A percentile compares a stretch with the other conserved stretches of the same genome.
Evolutionary conservation across 2,329 filamentous ascomycete species (phyloP).

Genomic region (Ceratocystiopsis sp.): DNA sequence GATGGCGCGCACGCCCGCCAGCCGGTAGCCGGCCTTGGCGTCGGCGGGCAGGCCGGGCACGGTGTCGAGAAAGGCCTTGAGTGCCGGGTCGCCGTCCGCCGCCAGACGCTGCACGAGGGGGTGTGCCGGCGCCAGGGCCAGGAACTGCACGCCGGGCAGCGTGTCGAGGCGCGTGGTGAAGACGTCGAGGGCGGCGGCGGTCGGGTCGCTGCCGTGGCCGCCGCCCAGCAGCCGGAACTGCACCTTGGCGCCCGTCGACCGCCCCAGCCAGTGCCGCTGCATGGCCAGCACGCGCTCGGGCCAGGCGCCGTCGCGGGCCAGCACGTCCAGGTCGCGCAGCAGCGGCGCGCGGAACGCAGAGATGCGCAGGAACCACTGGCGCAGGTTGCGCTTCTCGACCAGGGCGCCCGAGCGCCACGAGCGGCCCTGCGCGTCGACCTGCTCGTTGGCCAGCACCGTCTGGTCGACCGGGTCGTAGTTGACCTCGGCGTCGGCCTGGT

Average conservation of each 20-base stretch:
- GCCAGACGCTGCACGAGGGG: conserved; percentile 48
- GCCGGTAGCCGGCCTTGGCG: conserved; percentile 49
- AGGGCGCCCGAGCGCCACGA: conserved; percentile 80
- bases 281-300: conserved; percentile 68
- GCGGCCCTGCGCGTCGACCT: conserved; percentile 70
- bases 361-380: conserved; percentile 84
- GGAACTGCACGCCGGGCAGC: conserved; percentile 70
- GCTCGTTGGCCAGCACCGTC: conserved; percentile 82
- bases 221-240: conserved; percentile 45
- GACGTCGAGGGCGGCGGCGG: conserved; percentile 42
- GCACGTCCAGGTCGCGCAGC: conserved; percentile 49
- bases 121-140: conserved; percentile 61
- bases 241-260: conserved; percentile 54
- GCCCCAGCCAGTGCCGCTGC: conserved; percentile 80
- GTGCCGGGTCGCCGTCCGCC: conserved; percentile 32
- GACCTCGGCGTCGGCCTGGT: conserved; percentile 67
- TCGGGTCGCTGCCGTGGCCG: conserved; percentile 14
- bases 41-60: conserved; percentile 37
- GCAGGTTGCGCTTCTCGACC: conserved; percentile 61
- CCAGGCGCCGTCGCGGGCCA: conserved; percentile 51
- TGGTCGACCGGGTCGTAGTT: conserved; percentile 85
- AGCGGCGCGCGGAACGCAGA: conserved; percentile 60
- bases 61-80: conserved; percentile 50
- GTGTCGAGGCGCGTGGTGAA: conserved; percentile 80
- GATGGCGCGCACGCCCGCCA: conserved; percentile 42